Base-by-base conservation (phyloP, 2,329 filamentous ascomycete species). In the Alternaria angustiovoidea region DNA sequence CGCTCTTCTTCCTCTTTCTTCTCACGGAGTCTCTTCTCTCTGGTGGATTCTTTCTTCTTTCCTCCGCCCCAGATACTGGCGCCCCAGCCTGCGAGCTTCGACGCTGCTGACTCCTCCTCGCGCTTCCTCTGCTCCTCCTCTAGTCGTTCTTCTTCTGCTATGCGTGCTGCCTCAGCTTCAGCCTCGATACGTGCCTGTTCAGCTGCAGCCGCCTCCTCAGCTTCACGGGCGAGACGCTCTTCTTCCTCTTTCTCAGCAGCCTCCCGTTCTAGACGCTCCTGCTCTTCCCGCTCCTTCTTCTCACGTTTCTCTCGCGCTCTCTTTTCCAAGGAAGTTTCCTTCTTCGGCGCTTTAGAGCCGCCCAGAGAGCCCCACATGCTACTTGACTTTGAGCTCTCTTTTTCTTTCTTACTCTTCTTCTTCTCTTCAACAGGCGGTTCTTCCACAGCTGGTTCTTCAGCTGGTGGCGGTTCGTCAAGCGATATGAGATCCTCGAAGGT, bases 191-290 rank as follows among this genome's bases (percentile, higher is more conserved):
- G 66, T 24, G 66, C 65, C 20, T 80, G 75, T 43, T 79, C 74
- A 16, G 78, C 75, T 30, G 74, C 74, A 47, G 76, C 68, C 16
- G 62, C 64, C 47, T 68, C 70, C 48, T 72, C 70, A 18, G 75
- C 72, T 55, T 72, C 69, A 41, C 60, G 62, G 9, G 64, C 66
- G 16, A 72, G 43, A 7, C 66, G 66, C 32, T 70, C 69, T 18
- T 69, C 63, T 53, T 72, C 66, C 49, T 68, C 77, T 63, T 84
- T 81, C 38, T 80, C 81, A 34, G 81, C 79, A 62, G 81, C 81
- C 39, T 73, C 74, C 51, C 77, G 78, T 60, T 80, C 65, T 12
- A 68, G 32, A 22, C 62, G 61, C 46, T 68, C 69, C 30, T 64
- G 61, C 42, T 68, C 67, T 49, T 67, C 68, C n/a, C 64, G 63